Evolutionary conservation across 2,329 filamentous ascomycete genomes (phyloP).

Genomic region (Albifimbria verrucaria): DNA sequence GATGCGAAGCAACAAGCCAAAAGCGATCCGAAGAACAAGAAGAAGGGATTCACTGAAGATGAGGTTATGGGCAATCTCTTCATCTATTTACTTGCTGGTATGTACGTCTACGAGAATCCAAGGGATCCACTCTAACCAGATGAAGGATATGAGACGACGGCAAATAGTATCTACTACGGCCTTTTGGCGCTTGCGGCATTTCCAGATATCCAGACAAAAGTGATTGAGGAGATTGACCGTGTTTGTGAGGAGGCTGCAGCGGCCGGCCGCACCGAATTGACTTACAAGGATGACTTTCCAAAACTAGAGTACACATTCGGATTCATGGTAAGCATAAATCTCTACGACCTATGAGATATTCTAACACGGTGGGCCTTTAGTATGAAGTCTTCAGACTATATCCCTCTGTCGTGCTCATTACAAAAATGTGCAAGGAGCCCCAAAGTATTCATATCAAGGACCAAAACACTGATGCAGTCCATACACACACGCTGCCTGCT

Average conservation of each 20-base stretch:
- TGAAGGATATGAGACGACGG: not conserved
- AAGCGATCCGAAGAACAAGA: not conserved
- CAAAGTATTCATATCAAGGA: not conserved
- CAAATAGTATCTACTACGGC: not conserved
- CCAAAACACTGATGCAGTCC: not conserved
- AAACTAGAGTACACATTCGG: not conserved
- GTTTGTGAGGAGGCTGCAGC: not conserved
- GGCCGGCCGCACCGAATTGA: not conserved
- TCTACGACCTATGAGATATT: not conserved
- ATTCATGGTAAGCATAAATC: not conserved
- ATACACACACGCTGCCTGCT: not conserved
- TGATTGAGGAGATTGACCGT: not conserved
- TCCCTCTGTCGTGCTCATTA: not conserved
- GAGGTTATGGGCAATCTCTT: constrained; percentile 1
- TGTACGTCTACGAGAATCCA: not conserved
- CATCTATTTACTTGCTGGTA: not conserved
- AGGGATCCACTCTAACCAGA: not conserved
- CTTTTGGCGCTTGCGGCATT: not conserved
- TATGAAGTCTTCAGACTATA: not conserved
- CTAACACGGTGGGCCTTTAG: not conserved
- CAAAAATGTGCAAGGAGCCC: not conserved
- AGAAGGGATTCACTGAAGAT: not conserved
- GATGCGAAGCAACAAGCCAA: not conserved
- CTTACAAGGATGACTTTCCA: not conserved
- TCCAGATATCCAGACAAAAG: not conserved